Evolutionary conservation across 768 basidiomycete genomes (phyloP), one percentile per base, ranked within the genome.

Genomic region (Boletus rubescentipes): DNA sequence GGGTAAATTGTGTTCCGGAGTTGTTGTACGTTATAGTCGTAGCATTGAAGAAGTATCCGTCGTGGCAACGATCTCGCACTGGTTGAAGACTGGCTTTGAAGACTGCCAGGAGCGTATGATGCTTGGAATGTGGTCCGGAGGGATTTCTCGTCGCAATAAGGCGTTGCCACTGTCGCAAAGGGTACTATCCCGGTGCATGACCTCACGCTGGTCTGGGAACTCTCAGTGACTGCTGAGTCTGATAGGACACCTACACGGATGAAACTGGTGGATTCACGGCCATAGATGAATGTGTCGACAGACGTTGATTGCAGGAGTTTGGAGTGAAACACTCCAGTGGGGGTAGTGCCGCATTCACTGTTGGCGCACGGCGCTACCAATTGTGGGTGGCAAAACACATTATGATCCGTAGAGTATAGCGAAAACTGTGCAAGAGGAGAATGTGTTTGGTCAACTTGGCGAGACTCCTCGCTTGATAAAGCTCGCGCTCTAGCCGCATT

Each of bases 21-120:
- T 26, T 26, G 26, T 15, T n/a, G 48, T n/a, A 26, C 20, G 35
- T 43, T 31, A 64, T 11, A 64, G 32, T n/a, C 37, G 61, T 30
- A 67, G 31, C 63, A 54, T 62, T 21, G 60, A 67, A 21, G 62
- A 67, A 5, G 60, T 57, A 3, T 53, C 31, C 2, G 65, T 58
- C 42, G 65, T 50, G 3, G 59, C 21, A 4, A 31, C 34, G 35
- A 67, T 30, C 1, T 66, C 60, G 37, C 21, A 41, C 29, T 67
- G 62, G 35, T 51, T 21, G 43, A 53, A 47, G 21, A 16, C 31
- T 57, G 9, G 45, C 49, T 43, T 57, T 53, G 34, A 65, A 59
- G 15, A 67, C 26, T 2, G 55, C 29, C 4, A 66, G 15, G 65
- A 59, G 15, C 62, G 62, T 51, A 66, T 50, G 48, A 61, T 56